Conservation (phyloP, 2,329 filamentous ascomycete genomes). For the Scleromitrula shiraiana region DNA sequence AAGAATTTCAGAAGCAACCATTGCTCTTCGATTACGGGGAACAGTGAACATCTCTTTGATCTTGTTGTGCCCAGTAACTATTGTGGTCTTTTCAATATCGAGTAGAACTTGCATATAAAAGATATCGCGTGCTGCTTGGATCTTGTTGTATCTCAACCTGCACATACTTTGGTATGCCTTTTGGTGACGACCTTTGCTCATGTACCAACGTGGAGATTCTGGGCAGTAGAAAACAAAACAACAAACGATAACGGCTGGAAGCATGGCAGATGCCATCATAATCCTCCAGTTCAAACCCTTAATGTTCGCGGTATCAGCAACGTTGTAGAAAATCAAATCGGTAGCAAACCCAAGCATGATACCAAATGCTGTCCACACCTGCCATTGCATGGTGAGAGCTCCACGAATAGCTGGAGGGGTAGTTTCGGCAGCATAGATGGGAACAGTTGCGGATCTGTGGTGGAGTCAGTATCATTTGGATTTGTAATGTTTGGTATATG, state of each 20-base stretch:
- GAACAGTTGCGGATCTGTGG: constrained; percentile 47
- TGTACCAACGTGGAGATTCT: constrained; percentile 44
- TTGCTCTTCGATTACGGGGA: constrained; percentile 31
- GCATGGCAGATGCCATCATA: constrained; percentile 59
- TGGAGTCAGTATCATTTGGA: neutral
- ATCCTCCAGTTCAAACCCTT: constrained; percentile 49
- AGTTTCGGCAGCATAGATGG: constrained; percentile 62
- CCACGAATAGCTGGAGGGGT: constrained; percentile 56
- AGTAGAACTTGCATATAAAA: constrained; percentile 51
- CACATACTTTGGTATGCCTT: constrained; percentile 42
- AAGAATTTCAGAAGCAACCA: constrained; percentile 52
- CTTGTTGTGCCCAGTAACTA: constrained; percentile 41
- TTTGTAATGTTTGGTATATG: too few species aligned
- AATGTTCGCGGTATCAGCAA: constrained; percentile 40
- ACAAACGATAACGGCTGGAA: constrained; percentile 51
- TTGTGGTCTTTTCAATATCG: constrained; percentile 47
- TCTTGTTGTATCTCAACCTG: constrained; percentile 40
- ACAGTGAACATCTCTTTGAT: too few species aligned
- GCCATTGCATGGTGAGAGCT: constrained; percentile 67
- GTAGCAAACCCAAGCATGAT: constrained; percentile 52
- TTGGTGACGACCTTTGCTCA: constrained; percentile 38
- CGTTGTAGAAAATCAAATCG: constrained; percentile 53
- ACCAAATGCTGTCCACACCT: constrained; percentile 41
- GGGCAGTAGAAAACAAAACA: constrained; percentile 35
- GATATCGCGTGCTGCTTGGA: constrained; percentile 48